phyloP scores from a whole-genome alignment of 352 stramenopile species.

The Pythium myriotylum region DNA sequence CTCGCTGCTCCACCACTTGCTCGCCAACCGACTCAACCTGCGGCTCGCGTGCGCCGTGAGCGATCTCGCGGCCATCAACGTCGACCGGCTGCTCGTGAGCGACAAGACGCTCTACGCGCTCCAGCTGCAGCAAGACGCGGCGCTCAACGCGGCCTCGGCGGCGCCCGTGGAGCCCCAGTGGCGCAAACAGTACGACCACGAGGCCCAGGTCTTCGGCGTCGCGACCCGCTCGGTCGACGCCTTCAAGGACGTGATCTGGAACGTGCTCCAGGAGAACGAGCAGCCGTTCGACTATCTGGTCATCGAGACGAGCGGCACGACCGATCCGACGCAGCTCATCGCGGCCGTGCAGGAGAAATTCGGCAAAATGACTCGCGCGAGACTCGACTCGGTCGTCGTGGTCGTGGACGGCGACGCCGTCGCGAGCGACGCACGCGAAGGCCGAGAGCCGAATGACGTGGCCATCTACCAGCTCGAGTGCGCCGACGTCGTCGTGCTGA shows the following conservation, averaged over 20 bases:
- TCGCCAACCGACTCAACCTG: conserved; percentile 69
- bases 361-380: conserved; percentile 76
- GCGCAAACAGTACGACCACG: conserved; percentile 23
- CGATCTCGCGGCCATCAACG: conserved; percentile 68
- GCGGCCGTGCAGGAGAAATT: conserved; percentile 71
- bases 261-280: conserved; percentile 45
- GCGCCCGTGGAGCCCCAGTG: conserved; percentile 19
- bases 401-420: conserved; percentile 79
- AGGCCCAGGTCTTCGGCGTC: conserved; percentile 37
- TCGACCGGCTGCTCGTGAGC: conserved; percentile 66
- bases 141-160: conserved; percentile 32
- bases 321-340: conserved; percentile 70
- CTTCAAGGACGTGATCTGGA: conserved; percentile 82
- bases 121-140: conserved; percentile 36
- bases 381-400: conserved; percentile 75
- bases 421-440: conserved; percentile 39
- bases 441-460: conserved; percentile 39
- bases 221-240: conserved; percentile 37
- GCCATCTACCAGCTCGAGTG: conserved; percentile 64
- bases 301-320: conserved; percentile 77
- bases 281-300: conserved; percentile 75
- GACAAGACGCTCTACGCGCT: conserved; percentile 30
- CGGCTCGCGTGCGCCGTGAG: conserved; percentile 70
- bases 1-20: conserved; percentile 63
- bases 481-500: conserved; percentile 80